Base-by-base conservation (phyloP, 345 rosid genomes). In the Lepidium sativum region DNA sequence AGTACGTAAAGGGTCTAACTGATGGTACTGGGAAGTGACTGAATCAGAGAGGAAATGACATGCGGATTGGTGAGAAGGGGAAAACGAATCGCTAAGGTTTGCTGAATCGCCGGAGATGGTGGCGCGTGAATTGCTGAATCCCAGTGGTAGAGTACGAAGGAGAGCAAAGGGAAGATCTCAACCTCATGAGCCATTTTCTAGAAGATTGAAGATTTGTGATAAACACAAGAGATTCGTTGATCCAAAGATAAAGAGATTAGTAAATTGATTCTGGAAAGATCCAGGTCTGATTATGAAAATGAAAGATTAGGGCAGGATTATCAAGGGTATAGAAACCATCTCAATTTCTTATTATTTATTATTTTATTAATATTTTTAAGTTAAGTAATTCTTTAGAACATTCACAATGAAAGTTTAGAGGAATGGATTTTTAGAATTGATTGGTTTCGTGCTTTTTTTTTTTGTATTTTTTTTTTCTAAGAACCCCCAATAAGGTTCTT, bases 1-100 rank as follows among this genome's bases (percentile, higher is more conserved):
- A 90, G 81, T 37, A 90, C 80, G 68, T 72, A 74, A 59, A 77
- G 83, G 33, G 84, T 82, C 38, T 82, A 89, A 14, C 79, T 29
- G 55, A 90, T 70, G 50, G 74, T 54, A 54, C 56, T 68, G 16
- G 92, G 81, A 65, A 90, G 50, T n/a, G 91, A 84, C 6, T 62
- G 82, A 15, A 80, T 60, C 27, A 89, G 75, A 2, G 89, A 54
- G 16, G 88, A 61, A 7, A 86, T 38, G 65, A 92, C 69, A 34
- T 69, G 68, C 0, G 88, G 83, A 29, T 87, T 70, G 51, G 74
- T 45, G 40, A 92, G 68, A 14, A 58, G 83, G 7, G 97, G 96
- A 45, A 79, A 68, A 0, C 75, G 79, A 14, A 62, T 33, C 21
- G 51, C 31, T 20, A 86, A 62, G 56, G 64, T 38, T 32, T 50